Evolutionary conservation across 495 filamentous ascomycete genomes (phyloP), one percentile per base, ranked within the genome.

Genomic region (Apodospora peruviana): DNA sequence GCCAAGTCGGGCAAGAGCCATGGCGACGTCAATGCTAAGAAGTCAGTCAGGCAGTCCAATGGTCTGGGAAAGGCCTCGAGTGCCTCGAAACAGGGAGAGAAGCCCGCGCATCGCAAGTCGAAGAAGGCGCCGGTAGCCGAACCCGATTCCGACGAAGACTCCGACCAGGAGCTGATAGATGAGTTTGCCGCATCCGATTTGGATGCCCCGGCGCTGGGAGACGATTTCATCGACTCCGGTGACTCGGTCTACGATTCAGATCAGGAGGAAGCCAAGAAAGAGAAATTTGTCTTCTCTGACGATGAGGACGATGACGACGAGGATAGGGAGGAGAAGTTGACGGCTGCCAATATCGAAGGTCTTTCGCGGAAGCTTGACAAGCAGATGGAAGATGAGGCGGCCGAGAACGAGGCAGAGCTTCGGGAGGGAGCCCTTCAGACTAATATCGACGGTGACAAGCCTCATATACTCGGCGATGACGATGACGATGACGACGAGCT

Each of bases 261-360:
- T 37, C 80, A 87, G 39, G 74, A 74, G 8, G 85, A 81, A 35
- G 78, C 79, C 17, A 83, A 86, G 44, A 75, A 75, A 52, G 58
- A 64, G 44, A 68, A 68, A 60, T 78, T 83, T 32, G 85, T 93
- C 70, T 98, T 95, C 73, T 97, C 93, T 0, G 91, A 96, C 47
- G 93, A 98, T 59, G 91, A 96, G 62, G 89, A 91, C 50, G 82
- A 95, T 58, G 88, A 91, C 53, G 81, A 89, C 34, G 87, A 84
- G 1, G 90, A 95, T 56, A 85, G 83, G 2, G 90, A 95, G 65
- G 90, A 96, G 70, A 86, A 81, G 60, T 74, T 98, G 47, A 98
- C 90, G 3, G 94, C 93, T 0, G 94, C 93, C 39, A 98, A 98
- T 46, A 98, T 98, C 47, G 91, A 83, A 56, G 93, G 93, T 34